Conservation (phyloP, 2,329 filamentous ascomycete species). For the Sporothrix curviconia region DNA sequence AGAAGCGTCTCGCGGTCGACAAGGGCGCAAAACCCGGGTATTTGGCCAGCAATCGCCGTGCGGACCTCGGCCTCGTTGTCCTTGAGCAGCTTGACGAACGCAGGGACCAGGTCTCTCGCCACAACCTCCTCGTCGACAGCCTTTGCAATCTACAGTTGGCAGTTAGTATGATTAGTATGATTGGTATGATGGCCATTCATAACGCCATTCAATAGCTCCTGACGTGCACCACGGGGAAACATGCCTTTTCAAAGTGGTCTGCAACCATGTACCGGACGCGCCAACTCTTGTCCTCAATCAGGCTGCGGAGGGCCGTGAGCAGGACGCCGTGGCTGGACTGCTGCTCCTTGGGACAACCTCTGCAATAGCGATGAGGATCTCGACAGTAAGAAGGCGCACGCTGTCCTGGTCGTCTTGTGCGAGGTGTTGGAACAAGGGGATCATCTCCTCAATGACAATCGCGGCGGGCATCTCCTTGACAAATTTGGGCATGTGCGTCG, state of each 20-base stretch:
- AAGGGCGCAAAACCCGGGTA: slow-evolving; percentile 89
- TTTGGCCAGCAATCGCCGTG: slow-evolving; percentile 94
- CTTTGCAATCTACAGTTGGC: slow-evolving; percentile 71
- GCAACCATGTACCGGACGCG: slow-evolving; percentile 98
- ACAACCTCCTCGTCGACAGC: slow-evolving; percentile 97
- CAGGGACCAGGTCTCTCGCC: slow-evolving; percentile 84
- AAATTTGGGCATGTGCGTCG: slow-evolving; percentile 94
- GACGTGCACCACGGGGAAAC: too few relatives aligned
- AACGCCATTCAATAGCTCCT: too few relatives aligned
- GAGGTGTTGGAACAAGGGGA: slow-evolving; percentile 95
- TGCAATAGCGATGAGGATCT: slow-evolving; percentile 91
- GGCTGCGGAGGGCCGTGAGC: slow-evolving; percentile 77
- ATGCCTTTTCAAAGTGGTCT: slow-evolving; percentile 97
- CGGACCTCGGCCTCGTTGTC: slow-evolving; percentile 97
- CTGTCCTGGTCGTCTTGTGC: slow-evolving; percentile 97
- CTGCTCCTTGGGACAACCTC: slow-evolving; percentile 98
- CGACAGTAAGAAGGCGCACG: slow-evolving; percentile 88
- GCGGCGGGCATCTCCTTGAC: slow-evolving; percentile 92
- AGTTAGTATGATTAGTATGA: too few relatives aligned
- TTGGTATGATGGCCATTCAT: too few relatives aligned
- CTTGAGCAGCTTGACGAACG: slow-evolving; percentile 95
- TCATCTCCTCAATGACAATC: slow-evolving; percentile 96
- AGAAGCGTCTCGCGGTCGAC: slow-evolving; percentile 83
- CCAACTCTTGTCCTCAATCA: slow-evolving; percentile 99
- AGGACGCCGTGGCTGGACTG: slow-evolving; percentile 93